Evolutionary conservation across 495 filamentous ascomycete species (phyloP).

Genomic region (Friedmanniomyces endolithicus): DNA sequence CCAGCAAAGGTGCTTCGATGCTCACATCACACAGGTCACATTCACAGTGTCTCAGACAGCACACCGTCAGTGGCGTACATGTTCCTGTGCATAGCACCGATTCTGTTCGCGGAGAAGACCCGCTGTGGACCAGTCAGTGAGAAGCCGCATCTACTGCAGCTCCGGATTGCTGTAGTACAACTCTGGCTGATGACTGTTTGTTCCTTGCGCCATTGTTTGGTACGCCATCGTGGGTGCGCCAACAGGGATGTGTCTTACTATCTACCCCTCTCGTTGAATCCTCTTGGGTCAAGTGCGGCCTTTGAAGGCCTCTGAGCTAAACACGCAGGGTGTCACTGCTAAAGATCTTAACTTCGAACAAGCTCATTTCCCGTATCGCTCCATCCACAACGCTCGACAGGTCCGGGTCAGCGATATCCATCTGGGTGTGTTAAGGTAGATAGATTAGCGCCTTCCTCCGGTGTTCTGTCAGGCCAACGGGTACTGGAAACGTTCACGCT

Average conservation of each 20-base stretch:
- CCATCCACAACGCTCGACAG: not conserved
- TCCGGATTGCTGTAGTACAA: not conserved
- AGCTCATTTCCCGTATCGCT: not conserved
- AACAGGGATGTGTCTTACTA: not conserved
- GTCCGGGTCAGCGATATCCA: not conserved
- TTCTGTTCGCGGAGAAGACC: not conserved
- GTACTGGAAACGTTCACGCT: not conserved
- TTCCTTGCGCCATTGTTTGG: not conserved
- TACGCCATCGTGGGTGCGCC: not conserved
- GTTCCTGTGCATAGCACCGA: too few relatives aligned
- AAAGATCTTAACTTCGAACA: conserved; percentile 27
- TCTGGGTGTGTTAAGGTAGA: not conserved
- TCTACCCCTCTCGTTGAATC: conserved; percentile 26
- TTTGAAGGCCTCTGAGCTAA: conserved; percentile 44
- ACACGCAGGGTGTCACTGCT: conserved; percentile 46
- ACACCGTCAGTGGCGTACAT: not conserved
- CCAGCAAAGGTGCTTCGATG: not conserved
- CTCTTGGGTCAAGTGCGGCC: conserved; percentile 47
- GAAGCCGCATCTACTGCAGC: not conserved
- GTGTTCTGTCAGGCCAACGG: not conserved
- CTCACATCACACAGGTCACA: not conserved
- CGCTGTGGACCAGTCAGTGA: not conserved
- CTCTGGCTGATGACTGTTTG: not conserved
- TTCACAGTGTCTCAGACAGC: not conserved
- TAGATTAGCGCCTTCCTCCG: not conserved